Evolutionary conservation across 2,329 filamentous ascomycete species (phyloP).

Genomic region (Bertia moriformis): DNA sequence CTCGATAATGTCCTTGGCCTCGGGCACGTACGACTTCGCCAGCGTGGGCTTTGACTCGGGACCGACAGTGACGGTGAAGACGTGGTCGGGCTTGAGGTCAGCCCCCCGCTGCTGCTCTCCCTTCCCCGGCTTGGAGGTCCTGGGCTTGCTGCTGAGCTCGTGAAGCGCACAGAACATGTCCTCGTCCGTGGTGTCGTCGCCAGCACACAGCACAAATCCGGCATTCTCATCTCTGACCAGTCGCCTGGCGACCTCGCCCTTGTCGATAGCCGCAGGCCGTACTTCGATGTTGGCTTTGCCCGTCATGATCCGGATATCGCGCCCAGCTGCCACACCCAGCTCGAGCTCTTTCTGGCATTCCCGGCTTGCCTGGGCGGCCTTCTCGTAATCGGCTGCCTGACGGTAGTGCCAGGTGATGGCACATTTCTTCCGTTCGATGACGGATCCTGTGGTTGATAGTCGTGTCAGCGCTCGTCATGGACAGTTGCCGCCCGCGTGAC

Average conservation of each 20-base stretch:
- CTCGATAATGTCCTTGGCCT: slow-evolving; percentile 76
- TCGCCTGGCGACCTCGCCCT: slow-evolving; percentile 82
- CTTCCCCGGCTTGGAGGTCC: no score
- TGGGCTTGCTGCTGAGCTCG: no score
- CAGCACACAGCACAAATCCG: slow-evolving; percentile 79
- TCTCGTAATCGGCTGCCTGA: slow-evolving; percentile 73
- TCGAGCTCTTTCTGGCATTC: slow-evolving; percentile 75
- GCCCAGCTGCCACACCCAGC: slow-evolving; percentile 58
- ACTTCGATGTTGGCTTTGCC: slow-evolving; percentile 96
- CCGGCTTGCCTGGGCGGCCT: slow-evolving; percentile 63
- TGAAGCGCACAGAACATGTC: slow-evolving; percentile 83
- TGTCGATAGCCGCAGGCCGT: slow-evolving; percentile 93
- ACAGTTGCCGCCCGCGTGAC: no score
- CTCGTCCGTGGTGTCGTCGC: slow-evolving; percentile 95
- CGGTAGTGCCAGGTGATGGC: slow-evolving; percentile 97
- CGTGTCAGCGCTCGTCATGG: no score
- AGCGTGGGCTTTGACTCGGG: slow-evolving; percentile 83
- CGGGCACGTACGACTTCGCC: slow-evolving; percentile 77
- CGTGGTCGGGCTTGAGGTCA: slow-evolving; percentile 45
- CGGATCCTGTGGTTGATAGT: no score
- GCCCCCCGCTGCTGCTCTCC: no score
- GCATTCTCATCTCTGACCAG: no score
- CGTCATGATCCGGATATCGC: slow-evolving; percentile 89
- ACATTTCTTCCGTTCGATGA: slow-evolving; percentile 86
- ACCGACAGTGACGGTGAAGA: slow-evolving; percentile 85